phyloP scores from a whole-genome alignment of 164 flowering plant species.

The Sextonia rubra region DNA sequence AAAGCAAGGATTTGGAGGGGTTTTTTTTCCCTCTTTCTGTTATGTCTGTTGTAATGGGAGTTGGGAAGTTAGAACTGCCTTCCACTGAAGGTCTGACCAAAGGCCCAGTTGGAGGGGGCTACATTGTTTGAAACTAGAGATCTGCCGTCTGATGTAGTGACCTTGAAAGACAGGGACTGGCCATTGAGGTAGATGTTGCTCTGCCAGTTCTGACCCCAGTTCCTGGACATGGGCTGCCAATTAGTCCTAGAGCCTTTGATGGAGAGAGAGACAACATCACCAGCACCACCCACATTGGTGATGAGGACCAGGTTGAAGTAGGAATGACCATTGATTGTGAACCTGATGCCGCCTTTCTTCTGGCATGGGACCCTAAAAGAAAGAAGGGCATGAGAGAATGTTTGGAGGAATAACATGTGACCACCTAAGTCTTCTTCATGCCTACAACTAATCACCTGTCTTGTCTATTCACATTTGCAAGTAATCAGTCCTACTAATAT shows the following conservation, averaged over 20 bases:
- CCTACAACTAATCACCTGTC: background rate
- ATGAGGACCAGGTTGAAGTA: slow-evolving; percentile 19
- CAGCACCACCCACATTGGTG: slow-evolving; percentile 53
- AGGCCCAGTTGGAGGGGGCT: slow-evolving; percentile 63
- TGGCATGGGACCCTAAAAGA: slow-evolving; percentile 12
- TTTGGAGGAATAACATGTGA: background rate
- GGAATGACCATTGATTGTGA: slow-evolving; percentile 21
- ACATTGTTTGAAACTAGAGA: slow-evolving; percentile 56
- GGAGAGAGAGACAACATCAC: slow-evolving; percentile 59
- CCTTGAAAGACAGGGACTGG: slow-evolving; percentile 68
- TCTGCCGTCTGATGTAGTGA: slow-evolving; percentile 67
- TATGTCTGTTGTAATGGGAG: background rate
- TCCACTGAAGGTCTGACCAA: slow-evolving; percentile 66
- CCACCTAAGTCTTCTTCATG: background rate
- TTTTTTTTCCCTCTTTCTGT: background rate
- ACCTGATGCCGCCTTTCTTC: slow-evolving; percentile 20
- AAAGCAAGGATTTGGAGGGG: background rate
- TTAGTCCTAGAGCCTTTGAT: slow-evolving; percentile 63
- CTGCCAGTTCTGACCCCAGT: slow-evolving; percentile 93
- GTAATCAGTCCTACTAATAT: background rate
- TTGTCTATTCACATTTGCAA: background rate
- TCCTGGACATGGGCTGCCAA: slow-evolving; percentile 71
- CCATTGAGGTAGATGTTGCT: slow-evolving; percentile 61
- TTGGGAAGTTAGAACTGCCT: slow-evolving; percentile 35
- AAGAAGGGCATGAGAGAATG: background rate